Evolutionary conservation across 441 rosid genomes (phyloP).

Genomic region (Flueggea neowawraea): DNA sequence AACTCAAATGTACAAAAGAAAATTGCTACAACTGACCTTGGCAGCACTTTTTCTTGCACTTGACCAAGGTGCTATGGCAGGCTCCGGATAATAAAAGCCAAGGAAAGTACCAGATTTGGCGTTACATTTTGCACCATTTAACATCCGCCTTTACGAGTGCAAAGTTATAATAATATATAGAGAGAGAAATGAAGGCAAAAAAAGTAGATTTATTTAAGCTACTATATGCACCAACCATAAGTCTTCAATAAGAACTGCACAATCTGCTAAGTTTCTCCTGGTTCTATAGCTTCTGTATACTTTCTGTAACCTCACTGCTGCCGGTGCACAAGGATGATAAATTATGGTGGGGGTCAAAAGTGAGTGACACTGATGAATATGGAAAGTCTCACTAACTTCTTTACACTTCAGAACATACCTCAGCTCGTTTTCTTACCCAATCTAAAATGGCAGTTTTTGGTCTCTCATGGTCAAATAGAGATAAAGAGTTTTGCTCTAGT

Average conservation of each 20-base stretch:
- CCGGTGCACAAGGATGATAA: no score
- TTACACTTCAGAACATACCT: no score
- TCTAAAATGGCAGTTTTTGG: no score
- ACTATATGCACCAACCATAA: conserved; percentile 51
- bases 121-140: conserved; percentile 92
- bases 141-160: conserved; percentile 64
- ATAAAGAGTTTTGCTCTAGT: no score
- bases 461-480: no score
- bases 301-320: conserved; percentile 78
- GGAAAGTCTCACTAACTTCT: no score
- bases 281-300: conserved; percentile 91
- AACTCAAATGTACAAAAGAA: no score
- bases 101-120: conserved; percentile 86
- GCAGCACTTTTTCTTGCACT: conserved; percentile 97
- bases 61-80: conserved; percentile 90
- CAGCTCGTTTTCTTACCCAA: no score
- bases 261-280: conserved; percentile 89
- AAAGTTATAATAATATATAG: neutral
- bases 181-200: neutral
- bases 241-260: conserved; percentile 87
- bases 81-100: conserved; percentile 74
- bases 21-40: no score
- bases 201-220: no score
- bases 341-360: no score
- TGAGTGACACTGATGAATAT: no score